Evolutionary conservation across 2,329 filamentous ascomycete genomes (phyloP).

Genomic region (Neofusicoccum umdonicola): DNA sequence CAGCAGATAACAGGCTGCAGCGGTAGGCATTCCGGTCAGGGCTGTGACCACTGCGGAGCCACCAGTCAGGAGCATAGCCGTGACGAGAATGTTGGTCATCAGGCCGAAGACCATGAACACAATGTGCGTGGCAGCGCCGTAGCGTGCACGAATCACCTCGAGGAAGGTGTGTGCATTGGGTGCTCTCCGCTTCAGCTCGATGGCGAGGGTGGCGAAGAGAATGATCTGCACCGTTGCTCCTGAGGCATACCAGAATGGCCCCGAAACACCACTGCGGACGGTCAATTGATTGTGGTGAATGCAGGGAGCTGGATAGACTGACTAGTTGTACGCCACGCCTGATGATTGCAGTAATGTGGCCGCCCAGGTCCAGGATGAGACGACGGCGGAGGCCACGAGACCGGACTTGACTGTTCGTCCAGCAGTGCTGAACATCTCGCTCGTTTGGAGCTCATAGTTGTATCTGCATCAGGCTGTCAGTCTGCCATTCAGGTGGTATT

Average conservation of each 20-base stretch:
- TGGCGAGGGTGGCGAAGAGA: conserved; percentile 85
- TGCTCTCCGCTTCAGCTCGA: conserved; percentile 81
- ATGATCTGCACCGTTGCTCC: conserved; percentile 58
- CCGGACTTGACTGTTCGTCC: conserved; percentile 87
- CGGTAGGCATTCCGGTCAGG: conserved; percentile 72
- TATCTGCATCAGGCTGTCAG: conserved; percentile 36
- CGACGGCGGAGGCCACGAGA: conserved; percentile 83
- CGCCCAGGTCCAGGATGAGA: conserved; percentile 91
- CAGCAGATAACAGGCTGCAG: conserved; percentile 79
- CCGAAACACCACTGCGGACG: conserved; percentile 53
- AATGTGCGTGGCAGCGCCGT: conserved; percentile 69
- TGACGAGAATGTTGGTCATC: conserved; percentile 70
- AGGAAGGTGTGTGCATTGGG: conserved; percentile 85
- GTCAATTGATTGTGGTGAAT: background rate
- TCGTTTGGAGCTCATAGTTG: conserved; percentile 79
- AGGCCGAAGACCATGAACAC: conserved; percentile 50
- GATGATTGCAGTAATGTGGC: conserved; percentile 77
- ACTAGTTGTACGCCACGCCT: conserved; percentile 76
- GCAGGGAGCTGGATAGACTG: conserved; percentile 19
- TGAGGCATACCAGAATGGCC: conserved; percentile 66
- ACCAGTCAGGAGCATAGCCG: conserved; percentile 83
- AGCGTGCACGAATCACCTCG: conserved; percentile 78
- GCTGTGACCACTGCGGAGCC: conserved; percentile 66
- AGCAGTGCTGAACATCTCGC: conserved; percentile 89
- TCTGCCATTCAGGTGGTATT: background rate